Base-by-base conservation (phyloP, 768 basidiomycete genomes). In the Psilocybe azurescens region DNA sequence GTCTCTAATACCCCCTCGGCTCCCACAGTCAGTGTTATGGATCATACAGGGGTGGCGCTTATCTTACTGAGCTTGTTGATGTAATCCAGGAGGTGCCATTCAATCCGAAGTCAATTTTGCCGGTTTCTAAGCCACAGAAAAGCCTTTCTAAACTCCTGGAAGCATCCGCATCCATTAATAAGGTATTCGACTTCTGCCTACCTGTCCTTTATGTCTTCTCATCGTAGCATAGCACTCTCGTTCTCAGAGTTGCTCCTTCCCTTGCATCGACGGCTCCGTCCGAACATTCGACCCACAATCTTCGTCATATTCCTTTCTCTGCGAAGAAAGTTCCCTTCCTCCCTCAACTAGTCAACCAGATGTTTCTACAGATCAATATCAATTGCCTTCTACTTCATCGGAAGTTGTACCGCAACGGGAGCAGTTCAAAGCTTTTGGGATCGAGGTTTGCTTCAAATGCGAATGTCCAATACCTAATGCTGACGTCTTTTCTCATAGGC, bases 361-460 rank as follows among this genome's bases (percentile, higher is more conserved):
- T 11, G 33, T 36, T 7, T 36, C 33, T 11, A 36, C 33, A 24
- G 24, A 24, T 24, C 24, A 24, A 24, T 1, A 24, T 3, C 28
- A 20, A n/a, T 2, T 33, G 28, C n/a, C 54, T 30, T 46, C 47
- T 9, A 52, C 49, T 24, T 33, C 54, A 9, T 29, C 48, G 3
- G 47, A 53, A 14, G 18, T n/a, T 28, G 14, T 24, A 33, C 39
- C 49, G 5, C 41, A 14, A 1, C 49, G 48, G 14, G 54, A 63
- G 20, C 62, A 66, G 24, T 72, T 74, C 50, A 61, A 28, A 50
- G 70, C 69, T 3, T 70, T 66, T 38, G 70, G 70, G 48, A 67
- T 73, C 29, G 67, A 69, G 63, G 70, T 71, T 18, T 18, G 69
- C 41, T 3, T 30, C 28, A 16, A 41, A 44, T 18, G 14, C 24